phyloP scores from a whole-genome alignment of 129 eudicot genomes.

The carrot (Daucus carota) region DNA sequence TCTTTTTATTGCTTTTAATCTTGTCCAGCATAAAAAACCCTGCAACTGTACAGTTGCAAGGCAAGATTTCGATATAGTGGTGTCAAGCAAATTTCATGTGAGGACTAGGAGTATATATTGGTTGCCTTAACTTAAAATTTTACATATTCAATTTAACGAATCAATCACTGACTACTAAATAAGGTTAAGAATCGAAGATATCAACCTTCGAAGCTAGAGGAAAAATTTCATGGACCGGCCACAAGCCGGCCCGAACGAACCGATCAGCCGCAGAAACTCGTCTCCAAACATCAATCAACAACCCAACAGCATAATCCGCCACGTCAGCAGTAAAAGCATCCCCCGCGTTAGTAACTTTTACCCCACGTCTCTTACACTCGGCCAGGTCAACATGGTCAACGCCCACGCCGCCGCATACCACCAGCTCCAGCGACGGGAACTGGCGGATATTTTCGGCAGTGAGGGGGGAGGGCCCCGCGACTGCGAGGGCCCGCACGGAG shows the following conservation, averaged over 20 bases:
- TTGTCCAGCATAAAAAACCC: no score
- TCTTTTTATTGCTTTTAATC: no score
- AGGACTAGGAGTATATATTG: no score
- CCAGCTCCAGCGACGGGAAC: conserved; percentile 37
- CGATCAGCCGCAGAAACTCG: conserved; percentile 40
- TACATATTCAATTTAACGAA: no score
- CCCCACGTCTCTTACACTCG: conserved; percentile 59
- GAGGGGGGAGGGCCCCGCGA: conserved; percentile 30
- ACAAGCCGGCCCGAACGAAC: conserved; percentile 42
- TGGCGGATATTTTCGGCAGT: conserved; percentile 25
- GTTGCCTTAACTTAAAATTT: no score
- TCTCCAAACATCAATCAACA: conserved; percentile 47
- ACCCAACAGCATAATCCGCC: conserved; percentile 57
- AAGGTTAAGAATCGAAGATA: no score
- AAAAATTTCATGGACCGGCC: conserved; percentile 36
- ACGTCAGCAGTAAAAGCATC: conserved; percentile 58
- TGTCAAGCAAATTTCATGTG: no score
- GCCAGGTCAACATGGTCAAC: conserved; percentile 46
- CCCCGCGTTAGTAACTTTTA: conserved; percentile 48
- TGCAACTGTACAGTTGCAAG: no score
- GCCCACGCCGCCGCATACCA: conserved; percentile 41
- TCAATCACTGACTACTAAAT: no score
- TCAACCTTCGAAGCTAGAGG: conserved; percentile 53
- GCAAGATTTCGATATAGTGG: no score
- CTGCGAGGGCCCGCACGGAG: conserved; percentile 34